Conservation (phyloP, 768 basidiomycete genomes). For the Cyclocybe cylindracea region DNA sequence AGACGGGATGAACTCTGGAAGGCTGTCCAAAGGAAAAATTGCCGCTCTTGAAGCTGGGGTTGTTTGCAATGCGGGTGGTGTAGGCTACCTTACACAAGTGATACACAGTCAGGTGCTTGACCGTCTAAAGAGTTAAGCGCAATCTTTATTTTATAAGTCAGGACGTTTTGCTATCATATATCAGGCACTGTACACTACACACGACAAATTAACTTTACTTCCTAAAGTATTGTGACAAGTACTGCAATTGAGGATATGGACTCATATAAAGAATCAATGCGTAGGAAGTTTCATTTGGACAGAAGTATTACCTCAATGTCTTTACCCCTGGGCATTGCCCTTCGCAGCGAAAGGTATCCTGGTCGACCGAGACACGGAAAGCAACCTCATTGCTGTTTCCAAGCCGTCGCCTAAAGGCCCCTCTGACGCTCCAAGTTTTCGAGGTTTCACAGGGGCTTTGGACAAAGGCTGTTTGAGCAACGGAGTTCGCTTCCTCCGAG, state of each 20-base stretch:
- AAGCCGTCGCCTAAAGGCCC: no score
- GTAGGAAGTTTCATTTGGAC: conserved; percentile 17
- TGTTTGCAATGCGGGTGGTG: conserved; percentile 52
- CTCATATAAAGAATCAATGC: not conserved
- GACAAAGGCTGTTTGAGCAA: not conserved
- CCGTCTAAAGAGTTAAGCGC: conserved; percentile 16
- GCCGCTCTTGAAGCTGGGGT: conserved; percentile 63
- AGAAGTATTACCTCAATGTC: conserved; percentile 17
- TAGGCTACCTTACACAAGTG: conserved; percentile 47
- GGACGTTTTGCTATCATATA: conserved; percentile 1
- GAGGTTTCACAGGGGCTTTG: not conserved
- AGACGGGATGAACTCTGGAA: conserved; percentile 32
- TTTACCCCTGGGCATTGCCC: no score
- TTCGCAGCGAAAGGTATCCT: no score
- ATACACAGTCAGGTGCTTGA: conserved; percentile 51
- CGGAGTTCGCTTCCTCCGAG: not conserved
- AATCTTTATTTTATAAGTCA: not conserved
- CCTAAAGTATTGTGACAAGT: not conserved
- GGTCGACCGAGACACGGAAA: no score
- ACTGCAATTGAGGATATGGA: not conserved
- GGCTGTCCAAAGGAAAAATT: conserved; percentile 38
- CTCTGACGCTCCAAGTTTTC: not conserved
- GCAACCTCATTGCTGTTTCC: no score
- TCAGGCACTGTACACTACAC: conserved; percentile 2
- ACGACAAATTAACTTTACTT: conserved; percentile 2